Evolutionary conservation across 352 stramenopile genomes (phyloP).

Genomic region (Pythium brachiatum): DNA sequence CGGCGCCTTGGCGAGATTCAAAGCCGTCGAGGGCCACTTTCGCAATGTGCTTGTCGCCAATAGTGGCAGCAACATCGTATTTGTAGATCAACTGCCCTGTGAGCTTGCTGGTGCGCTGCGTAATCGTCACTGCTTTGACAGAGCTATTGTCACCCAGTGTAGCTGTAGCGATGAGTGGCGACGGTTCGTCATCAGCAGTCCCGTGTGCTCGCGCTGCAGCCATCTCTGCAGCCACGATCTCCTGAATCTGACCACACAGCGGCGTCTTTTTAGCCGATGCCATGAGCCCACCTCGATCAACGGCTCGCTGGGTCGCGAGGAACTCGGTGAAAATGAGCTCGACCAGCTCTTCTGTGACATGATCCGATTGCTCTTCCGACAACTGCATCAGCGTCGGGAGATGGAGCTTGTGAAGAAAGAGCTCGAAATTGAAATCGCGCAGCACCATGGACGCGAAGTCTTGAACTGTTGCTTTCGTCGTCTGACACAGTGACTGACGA

Average conservation of each 20-base stretch:
- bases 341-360: constrained; percentile 8
- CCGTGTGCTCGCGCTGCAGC: not conserved
- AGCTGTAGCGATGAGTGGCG: not conserved
- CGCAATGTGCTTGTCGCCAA: constrained; percentile 19
- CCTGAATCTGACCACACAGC: constrained; percentile 2
- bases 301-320: constrained; percentile 2
- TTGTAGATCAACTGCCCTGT: constrained; percentile 20
- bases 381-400: not conserved
- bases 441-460: constrained; percentile 45
- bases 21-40: constrained; percentile 20
- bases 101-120: constrained; percentile 12
- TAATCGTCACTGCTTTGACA: constrained; percentile 16
- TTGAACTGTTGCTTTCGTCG: constrained; percentile 22
- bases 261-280: not conserved
- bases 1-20: constrained; percentile 6
- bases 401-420: constrained; percentile 10
- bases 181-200: not conserved
- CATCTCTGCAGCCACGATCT: constrained; percentile 8
- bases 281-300: not conserved
- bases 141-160: not conserved
- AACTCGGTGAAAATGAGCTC: constrained; percentile 21
- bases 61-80: constrained; percentile 10
- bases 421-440: constrained; percentile 55
- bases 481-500: constrained; percentile 19
- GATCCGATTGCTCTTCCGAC: not conserved